Evolutionary conservation across 2,329 filamentous ascomycete species (phyloP), one percentile per base, ranked within the genome.

Genomic region (Fusarium sp.): DNA sequence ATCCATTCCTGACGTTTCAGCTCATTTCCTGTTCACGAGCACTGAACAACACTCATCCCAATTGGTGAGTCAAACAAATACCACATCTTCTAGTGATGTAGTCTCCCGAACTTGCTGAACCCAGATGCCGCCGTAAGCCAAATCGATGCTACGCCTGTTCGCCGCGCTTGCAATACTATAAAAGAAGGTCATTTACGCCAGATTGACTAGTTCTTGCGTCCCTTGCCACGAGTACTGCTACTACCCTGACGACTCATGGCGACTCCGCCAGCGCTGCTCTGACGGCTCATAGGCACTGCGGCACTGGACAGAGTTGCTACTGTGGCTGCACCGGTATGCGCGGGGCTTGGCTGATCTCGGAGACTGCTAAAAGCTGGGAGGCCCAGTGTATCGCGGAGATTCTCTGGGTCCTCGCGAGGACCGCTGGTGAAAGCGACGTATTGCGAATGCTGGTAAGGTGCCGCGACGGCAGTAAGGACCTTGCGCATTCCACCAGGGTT

Each of bases 211-310:
- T 74, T 77, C 72, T 80, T 80, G 52, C 81, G 78, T 50, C 79
- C 76, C 74, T 82, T 83, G 48, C 85, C 85, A 52, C 85, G 81
- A 23, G 82, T 83, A 66, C 84, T 87, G 43, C 83, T 79, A 49
- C 83, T 85, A 29, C 84, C 84, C 72, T 86, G 84, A 23, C 87
- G 81, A 68, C 85, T 88, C 86, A 88, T 88, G 15, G 85, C 80
- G 31, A 84, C 83, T 41, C 86, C 87, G 24, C 85, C 85, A 6
- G 84, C 79, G 55, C 85, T 87, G 77, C 84, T 87, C 75, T 86
- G 85, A 37, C 85, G 83, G 71, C 85, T 88, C 84, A 88, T 88
- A 2, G 86, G 82, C 16, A 80, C 80, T 0, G 81, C 82, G 0
- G 79, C 79, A 26, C 78, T 75, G 5, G 75, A 77, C 9, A 76